Evolutionary conservation across 495 filamentous ascomycete genomes (phyloP).

Genomic region (Polyplosphaeria fusca): DNA sequence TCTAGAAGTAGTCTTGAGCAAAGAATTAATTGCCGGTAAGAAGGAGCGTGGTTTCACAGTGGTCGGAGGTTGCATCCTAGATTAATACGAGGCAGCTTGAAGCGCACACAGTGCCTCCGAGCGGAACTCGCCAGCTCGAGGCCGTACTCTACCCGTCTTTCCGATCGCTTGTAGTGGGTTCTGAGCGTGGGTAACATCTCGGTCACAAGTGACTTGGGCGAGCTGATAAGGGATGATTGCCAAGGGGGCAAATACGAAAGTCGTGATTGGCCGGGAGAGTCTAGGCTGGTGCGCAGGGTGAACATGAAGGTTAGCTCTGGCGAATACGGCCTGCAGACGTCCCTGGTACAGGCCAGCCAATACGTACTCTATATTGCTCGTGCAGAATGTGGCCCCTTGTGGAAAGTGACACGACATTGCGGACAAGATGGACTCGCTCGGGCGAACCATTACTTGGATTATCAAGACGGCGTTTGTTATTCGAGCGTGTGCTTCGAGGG

Average conservation of each 20-base stretch:
- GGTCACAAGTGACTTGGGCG: background rate
- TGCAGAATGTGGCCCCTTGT: background rate
- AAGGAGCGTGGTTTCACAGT: background rate
- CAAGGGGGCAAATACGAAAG: background rate
- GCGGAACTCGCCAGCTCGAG: background rate
- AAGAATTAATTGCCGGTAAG: too few species aligned
- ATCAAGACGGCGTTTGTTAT: too few species aligned
- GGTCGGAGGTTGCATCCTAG: background rate
- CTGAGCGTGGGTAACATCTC: background rate
- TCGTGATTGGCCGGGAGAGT: conserved; percentile 13
- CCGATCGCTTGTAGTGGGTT: conserved; percentile 10
- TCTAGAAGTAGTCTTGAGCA: too few species aligned
- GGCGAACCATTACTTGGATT: too few species aligned
- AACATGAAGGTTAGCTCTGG: background rate
- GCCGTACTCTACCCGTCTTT: conserved; percentile 11
- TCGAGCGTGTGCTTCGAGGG: too few species aligned
- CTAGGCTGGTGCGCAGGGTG: background rate
- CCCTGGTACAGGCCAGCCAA: conserved; percentile 1
- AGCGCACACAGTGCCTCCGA: conserved; percentile 3
- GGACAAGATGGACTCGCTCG: too few species aligned
- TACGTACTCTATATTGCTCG: conserved; percentile 21
- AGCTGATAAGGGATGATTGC: conserved; percentile 22
- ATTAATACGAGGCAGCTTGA: conserved; percentile 19
- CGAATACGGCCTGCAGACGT: conserved; percentile 18
- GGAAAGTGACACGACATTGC: conserved; percentile 6